Percentiles rank a stretch among this genome's conserved stretches.
These are phyloP conservation scores for Saccharomycopsis fibuligera DNA, from an alignment of 805 yeast species.

Conservation along the genomic window DNA sequence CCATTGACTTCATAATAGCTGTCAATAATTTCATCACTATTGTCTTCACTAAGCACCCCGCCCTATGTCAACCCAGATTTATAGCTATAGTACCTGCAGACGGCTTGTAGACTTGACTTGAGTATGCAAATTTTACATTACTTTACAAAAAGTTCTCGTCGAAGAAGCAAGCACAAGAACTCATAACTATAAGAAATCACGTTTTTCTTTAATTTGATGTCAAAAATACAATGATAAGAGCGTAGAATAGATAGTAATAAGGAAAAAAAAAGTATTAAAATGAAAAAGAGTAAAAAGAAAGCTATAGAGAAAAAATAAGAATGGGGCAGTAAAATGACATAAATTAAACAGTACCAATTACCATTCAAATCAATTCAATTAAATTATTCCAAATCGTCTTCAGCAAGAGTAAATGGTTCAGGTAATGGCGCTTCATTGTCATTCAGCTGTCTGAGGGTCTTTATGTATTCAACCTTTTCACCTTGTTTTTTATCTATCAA, in stretches of 20 bases:
- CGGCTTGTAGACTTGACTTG: too few relatives aligned
- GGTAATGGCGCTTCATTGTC: constrained; percentile 71
- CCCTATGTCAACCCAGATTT: too few relatives aligned
- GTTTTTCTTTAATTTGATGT: too few relatives aligned
- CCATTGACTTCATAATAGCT: too few relatives aligned
- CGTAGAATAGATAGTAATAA: neutral
- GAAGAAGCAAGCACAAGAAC: too few relatives aligned
- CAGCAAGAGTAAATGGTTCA: constrained; percentile 60
- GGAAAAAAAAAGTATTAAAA: neutral
- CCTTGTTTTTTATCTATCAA: constrained; percentile 57
- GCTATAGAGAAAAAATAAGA: neutral
- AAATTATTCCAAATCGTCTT: constrained; percentile 32
- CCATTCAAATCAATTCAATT: neutral
- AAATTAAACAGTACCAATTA: neutral
- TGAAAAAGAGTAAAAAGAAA: neutral
- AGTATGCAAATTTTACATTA: too few relatives aligned
- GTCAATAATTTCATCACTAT: too few relatives aligned
- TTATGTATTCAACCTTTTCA: constrained; percentile 59
- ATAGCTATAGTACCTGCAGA: too few relatives aligned
- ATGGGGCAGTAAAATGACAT: neutral
- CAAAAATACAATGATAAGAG: neutral
- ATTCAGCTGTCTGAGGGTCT: constrained; percentile 76
- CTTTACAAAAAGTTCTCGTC: too few relatives aligned
- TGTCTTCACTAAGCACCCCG: too few relatives aligned
- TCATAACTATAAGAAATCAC: too few relatives aligned